phyloP scores from a whole-genome alignment of 495 filamentous ascomycete genomes.

The Podospora australis region DNA sequence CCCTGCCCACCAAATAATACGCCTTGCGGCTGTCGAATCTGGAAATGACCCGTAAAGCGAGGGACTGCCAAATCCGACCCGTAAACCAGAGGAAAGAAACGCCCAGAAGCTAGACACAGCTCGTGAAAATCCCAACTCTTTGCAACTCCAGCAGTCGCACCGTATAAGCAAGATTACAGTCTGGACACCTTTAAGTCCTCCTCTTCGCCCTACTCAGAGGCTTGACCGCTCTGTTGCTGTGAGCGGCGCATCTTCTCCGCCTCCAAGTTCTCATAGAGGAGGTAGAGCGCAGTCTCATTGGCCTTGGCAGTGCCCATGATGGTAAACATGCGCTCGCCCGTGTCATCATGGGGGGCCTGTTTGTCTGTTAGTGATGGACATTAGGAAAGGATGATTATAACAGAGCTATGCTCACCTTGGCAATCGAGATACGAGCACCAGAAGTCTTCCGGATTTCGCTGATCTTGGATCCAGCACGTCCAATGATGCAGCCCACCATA shows the following conservation, averaged over 20 bases:
- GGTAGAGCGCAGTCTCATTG: constrained; percentile 91
- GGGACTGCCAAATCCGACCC: constrained; percentile 39
- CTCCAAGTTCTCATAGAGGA: constrained; percentile 97
- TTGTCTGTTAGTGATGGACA: neutral
- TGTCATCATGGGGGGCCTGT: constrained; percentile 85
- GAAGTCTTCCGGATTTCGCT: constrained; percentile 95
- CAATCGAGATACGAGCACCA: constrained; percentile 94
- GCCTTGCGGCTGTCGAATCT: constrained; percentile 58
- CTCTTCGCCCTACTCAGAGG: constrained; percentile 58
- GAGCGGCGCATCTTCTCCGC: constrained; percentile 94
- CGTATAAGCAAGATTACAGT: constrained; percentile 27
- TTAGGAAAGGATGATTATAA: neutral
- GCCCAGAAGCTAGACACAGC: constrained; percentile 12
- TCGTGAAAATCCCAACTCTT: constrained; percentile 17
- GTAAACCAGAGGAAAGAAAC: constrained; percentile 18
- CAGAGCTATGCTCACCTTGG: constrained; percentile 52
- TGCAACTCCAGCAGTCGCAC: constrained; percentile 14
- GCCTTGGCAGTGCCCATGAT: constrained; percentile 89
- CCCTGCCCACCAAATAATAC: constrained; percentile 38
- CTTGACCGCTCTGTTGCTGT: constrained; percentile 48
- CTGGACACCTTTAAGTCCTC: constrained; percentile 14
- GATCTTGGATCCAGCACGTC: constrained; percentile 88
- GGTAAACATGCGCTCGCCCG: constrained; percentile 98
- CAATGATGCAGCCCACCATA: constrained; percentile 99
- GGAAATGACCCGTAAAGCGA: constrained; percentile 34